A percentile compares a stretch with the other conserved stretches of the same genome.
These are phyloP conservation scores for Erodium moschatum DNA, from an alignment of 441 rosid genomes.

Conservation along the genomic window DNA sequence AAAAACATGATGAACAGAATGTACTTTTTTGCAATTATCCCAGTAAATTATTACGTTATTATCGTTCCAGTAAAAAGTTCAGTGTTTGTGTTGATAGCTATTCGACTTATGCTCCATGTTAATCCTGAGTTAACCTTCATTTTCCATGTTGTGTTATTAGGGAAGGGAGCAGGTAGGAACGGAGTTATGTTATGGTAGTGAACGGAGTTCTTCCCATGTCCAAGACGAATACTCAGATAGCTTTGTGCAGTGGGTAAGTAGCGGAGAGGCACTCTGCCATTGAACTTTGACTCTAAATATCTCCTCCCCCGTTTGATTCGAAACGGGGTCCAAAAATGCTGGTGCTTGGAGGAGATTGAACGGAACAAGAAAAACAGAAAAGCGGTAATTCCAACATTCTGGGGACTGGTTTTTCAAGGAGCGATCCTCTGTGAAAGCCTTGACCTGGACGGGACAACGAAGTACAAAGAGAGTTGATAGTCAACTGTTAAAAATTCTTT, in stretches of 20 bases:
- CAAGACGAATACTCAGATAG: conserved; percentile 61
- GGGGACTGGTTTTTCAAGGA: conserved; percentile 11
- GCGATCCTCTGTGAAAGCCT: conserved; percentile 22
- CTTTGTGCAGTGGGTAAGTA: conserved; percentile 74
- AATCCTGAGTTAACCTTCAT: background rate
- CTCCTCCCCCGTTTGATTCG: conserved; percentile 4
- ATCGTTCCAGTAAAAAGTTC: background rate
- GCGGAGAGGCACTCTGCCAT: conserved; percentile 71
- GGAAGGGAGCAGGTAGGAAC: conserved; percentile 39
- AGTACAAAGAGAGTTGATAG: conserved; percentile 46
- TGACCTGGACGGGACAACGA: conserved; percentile 9
- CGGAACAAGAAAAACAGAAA: conserved; percentile 9
- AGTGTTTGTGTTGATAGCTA: background rate
- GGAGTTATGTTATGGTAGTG: conserved; percentile 29
- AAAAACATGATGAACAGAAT: no score
- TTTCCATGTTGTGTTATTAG: conserved; percentile 27
- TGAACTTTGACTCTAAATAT: conserved; percentile 24
- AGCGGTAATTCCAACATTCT: conserved; percentile 11
- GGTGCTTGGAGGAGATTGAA: background rate
- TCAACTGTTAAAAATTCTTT: conserved; percentile 28
- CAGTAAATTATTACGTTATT: no score
- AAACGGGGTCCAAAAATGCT: conserved; percentile 7
- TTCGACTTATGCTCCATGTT: background rate
- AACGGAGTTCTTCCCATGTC: conserved; percentile 26
- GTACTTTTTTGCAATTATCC: no score